A percentile compares a stretch with the other conserved stretches of the same genome.
Conservation (phyloP, 805 yeast genomes). For the Yarrowia phangngaensis region DNA sequence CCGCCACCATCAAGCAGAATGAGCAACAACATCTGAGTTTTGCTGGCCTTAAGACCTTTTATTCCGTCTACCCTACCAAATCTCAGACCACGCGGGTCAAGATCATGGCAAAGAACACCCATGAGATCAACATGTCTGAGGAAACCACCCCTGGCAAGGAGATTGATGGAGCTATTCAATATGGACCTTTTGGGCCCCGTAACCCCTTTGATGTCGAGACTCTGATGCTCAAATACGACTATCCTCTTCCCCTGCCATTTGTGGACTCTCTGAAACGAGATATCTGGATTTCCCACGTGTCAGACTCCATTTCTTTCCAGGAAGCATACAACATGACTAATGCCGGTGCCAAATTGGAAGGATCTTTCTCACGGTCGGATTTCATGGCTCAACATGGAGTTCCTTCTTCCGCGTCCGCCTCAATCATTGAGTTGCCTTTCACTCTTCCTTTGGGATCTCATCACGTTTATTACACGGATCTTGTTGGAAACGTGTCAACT, state of each 20-base stretch:
- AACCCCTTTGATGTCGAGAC: constrained; percentile 48
- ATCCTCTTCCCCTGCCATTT: constrained; percentile 59
- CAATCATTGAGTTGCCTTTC: constrained; percentile 58
- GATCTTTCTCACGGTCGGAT: constrained; percentile 68
- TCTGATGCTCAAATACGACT: constrained; percentile 59
- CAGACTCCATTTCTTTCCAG: constrained; percentile 65
- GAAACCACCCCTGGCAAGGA: constrained; percentile 2
- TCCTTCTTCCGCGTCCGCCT: constrained; percentile 36
- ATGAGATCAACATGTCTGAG: constrained; percentile 12
- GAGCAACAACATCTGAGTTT: constrained; percentile 60
- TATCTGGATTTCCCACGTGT: constrained; percentile 86
- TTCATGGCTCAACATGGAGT: constrained; percentile 49
- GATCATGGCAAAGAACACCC: constrained; percentile 26
- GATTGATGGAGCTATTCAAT: constrained; percentile 40
- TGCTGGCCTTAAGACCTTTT: constrained; percentile 52
- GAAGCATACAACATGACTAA: constrained; percentile 82
- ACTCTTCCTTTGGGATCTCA: constrained; percentile 49
- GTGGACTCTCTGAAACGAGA: constrained; percentile 63
- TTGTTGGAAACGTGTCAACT: constrained; percentile 91
- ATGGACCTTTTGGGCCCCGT: constrained; percentile 52
- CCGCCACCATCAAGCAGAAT: constrained; percentile 55
- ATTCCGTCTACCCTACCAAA: constrained; percentile 58
- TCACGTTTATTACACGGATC: constrained; percentile 79
- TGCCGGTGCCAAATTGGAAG: constrained; percentile 61
- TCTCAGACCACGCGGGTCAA: constrained; percentile 32